Percentiles rank a stretch among this genome's conserved stretches.
phyloP scores from a whole-genome alignment of 768 basidiomycete species.

The Boletus rex-veris region DNA sequence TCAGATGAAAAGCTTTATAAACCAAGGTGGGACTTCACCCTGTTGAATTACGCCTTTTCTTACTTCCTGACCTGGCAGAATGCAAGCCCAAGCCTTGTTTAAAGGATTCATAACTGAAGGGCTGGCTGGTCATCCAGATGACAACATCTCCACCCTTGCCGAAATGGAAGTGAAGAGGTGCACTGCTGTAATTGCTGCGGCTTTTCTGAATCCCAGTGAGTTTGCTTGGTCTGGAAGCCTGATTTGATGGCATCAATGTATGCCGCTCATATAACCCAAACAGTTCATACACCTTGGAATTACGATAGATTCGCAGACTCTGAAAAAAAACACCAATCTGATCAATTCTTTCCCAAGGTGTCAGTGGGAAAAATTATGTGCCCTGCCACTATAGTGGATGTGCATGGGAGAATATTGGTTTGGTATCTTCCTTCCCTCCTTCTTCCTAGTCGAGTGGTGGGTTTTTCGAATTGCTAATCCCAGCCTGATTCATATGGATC shows the following conservation, averaged over 20 bases:
- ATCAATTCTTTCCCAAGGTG: neutral
- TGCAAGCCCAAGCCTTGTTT: too few relatives aligned
- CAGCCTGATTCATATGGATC: too few relatives aligned
- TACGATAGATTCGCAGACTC: neutral
- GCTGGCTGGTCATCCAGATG: too few relatives aligned
- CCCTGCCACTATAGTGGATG: neutral
- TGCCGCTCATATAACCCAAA: too few relatives aligned
- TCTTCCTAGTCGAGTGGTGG: neutral
- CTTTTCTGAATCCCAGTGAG: neutral
- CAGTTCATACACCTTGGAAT: neutral
- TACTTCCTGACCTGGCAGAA: too few relatives aligned
- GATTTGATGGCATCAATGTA: too few relatives aligned
- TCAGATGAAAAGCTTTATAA: too few relatives aligned
- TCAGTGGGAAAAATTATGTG: neutral
- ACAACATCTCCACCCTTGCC: too few relatives aligned
- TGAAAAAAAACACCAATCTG: neutral
- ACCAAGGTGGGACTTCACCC: too few relatives aligned
- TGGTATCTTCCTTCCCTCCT: neutral
- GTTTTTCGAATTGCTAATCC: neutral
- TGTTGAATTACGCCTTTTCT: too few relatives aligned
- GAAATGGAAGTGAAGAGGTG: too few relatives aligned
- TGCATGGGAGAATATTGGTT: neutral
- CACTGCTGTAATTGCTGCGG: neutral
- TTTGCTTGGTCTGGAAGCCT: neutral
- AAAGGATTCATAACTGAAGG: too few relatives aligned